These are phyloP conservation scores for Ramalina intermedia DNA, from an alignment of 495 filamentous ascomycete species.

Conservation along the genomic window DNA sequence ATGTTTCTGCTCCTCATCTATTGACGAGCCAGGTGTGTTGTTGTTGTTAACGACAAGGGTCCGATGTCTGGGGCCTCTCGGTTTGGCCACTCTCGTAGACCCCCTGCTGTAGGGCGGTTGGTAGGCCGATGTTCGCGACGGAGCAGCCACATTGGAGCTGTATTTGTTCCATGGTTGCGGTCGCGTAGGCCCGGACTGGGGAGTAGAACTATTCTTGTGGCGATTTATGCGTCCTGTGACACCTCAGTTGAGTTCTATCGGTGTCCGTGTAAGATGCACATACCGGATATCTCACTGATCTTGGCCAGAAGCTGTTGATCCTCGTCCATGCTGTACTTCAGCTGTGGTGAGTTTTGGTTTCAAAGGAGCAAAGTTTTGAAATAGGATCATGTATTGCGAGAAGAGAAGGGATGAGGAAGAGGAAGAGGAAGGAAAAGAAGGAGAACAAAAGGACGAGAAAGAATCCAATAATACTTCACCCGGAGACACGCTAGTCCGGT, in stretches of 20 bases:
- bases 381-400: too few relatives aligned
- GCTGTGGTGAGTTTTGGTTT: too few relatives aligned
- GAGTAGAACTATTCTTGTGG: slow-evolving; percentile 46
- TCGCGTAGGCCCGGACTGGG: slow-evolving; percentile 9
- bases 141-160: slow-evolving; percentile 6
- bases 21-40: slow-evolving; percentile 25
- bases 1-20: slow-evolving; percentile 22
- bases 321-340: slow-evolving; percentile 17
- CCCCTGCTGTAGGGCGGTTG: slow-evolving; percentile 32
- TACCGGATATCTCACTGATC: slow-evolving; percentile 66
- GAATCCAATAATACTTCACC: too few relatives aligned
- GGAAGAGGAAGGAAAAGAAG: too few relatives aligned
- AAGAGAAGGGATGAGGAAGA: too few relatives aligned
- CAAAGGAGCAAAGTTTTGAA: too few relatives aligned
- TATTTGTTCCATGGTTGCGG: slow-evolving; percentile 9
- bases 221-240: slow-evolving; percentile 64
- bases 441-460: too few relatives aligned
- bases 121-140: slow-evolving; percentile 4
- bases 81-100: slow-evolving; percentile 29
- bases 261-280: slow-evolving; percentile 17
- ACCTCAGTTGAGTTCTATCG: slow-evolving; percentile 14
- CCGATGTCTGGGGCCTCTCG: slow-evolving; percentile 35
- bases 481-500: too few relatives aligned
- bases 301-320: slow-evolving; percentile 60
- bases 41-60: slow-evolving; percentile 67